These are phyloP conservation scores for Russula lepida DNA, from an alignment of 768 basidiomycete genomes.

Conservation along the genomic window DNA sequence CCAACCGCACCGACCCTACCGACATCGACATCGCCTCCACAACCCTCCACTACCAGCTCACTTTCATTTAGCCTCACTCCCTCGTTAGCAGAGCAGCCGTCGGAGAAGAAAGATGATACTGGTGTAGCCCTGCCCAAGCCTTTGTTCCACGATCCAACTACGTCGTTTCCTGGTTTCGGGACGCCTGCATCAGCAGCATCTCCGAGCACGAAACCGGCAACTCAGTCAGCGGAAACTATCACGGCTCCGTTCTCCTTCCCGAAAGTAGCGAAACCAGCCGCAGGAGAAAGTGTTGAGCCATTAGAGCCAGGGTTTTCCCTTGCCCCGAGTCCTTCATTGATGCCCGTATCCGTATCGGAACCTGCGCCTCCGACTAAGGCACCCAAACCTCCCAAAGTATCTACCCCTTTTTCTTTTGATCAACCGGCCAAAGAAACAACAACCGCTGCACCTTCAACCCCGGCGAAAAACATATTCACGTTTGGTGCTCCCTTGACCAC, in stretches of 20 bases:
- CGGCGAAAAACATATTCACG: slow-evolving; percentile 18
- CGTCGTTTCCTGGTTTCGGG: slow-evolving; percentile 14
- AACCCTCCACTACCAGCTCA: background rate
- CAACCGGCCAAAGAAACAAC: background rate
- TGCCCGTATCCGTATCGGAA: background rate
- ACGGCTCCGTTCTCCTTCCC: slow-evolving; percentile 9
- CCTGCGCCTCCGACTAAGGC: background rate
- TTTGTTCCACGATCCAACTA: slow-evolving; percentile 4
- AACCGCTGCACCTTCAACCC: background rate
- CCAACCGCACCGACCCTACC: background rate
- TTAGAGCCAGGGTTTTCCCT: slow-evolving; percentile 15
- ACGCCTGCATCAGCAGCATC: background rate
- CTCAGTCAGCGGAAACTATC: background rate
- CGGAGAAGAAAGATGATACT: slow-evolving; percentile 3
- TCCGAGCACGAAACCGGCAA: background rate
- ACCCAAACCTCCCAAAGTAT: slow-evolving; percentile 1
- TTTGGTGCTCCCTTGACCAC: slow-evolving; percentile 21
- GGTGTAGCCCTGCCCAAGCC: background rate
- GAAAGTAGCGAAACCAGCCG: background rate
- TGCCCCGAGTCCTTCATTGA: background rate
- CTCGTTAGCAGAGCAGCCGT: background rate
- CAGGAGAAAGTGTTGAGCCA: background rate
- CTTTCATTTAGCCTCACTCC: slow-evolving; percentile 15
- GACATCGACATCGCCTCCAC: background rate
- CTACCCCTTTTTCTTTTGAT: background rate